Conservation (phyloP, 306 rosid species). For the Cercis canadensis region DNA sequence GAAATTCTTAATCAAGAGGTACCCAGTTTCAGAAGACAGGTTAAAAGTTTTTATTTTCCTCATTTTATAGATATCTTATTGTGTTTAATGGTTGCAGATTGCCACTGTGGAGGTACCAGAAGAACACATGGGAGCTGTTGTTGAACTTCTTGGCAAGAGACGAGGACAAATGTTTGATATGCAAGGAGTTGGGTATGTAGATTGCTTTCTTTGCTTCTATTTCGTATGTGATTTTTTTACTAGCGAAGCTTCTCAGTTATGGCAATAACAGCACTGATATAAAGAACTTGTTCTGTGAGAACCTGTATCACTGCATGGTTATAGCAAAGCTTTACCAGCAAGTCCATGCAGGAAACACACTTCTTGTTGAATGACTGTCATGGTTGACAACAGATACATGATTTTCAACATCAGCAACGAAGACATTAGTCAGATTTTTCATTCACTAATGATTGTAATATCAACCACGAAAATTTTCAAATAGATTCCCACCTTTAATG, state of each 20-base stretch:
- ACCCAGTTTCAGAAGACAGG: background rate
- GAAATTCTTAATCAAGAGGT: conserved; percentile 10
- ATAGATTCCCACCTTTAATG: conserved; percentile 1
- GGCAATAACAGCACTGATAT: conserved; percentile 4
- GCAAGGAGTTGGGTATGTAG: conserved; percentile 92
- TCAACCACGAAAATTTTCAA: background rate
- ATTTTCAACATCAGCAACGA: background rate
- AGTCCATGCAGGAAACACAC: too few relatives aligned
- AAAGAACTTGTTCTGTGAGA: conserved; percentile 3
- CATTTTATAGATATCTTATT: conserved; percentile 33
- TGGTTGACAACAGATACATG: conserved; percentile 11
- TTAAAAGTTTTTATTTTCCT: conserved; percentile 13
- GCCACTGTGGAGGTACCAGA: conserved; percentile 99
- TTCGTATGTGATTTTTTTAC: conserved; percentile 30
- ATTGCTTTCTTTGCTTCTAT: conserved; percentile 34
- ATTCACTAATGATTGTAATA: background rate
- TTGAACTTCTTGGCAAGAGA: conserved; percentile 95
- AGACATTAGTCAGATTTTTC: background rate
- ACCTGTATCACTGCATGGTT: too few relatives aligned
- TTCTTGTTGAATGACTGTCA: conserved; percentile 10
- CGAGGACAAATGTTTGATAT: conserved; percentile 97
- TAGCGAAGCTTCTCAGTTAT: conserved; percentile 1
- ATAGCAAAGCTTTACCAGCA: too few relatives aligned
- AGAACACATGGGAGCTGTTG: conserved; percentile 94
- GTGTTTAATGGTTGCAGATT: conserved; percentile 59